Evolutionary conservation across 352 stramenopile species (phyloP).

Genomic region (Blastocystis sp.): DNA sequence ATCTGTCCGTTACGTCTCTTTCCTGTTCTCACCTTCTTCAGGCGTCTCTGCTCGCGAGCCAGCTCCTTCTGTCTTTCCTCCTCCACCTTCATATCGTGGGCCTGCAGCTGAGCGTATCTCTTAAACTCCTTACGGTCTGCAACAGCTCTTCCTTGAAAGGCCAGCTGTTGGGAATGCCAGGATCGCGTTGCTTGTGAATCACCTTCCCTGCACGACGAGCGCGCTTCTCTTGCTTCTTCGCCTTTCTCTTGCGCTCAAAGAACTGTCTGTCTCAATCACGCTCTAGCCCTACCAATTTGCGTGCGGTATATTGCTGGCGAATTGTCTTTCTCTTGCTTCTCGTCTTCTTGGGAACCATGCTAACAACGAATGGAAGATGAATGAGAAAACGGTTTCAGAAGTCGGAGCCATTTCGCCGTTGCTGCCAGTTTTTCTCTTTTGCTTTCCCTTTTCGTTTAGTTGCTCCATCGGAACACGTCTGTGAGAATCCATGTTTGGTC

Average conservation of each 20-base stretch:
- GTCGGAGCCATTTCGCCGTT: too few species aligned
- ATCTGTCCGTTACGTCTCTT: background rate
- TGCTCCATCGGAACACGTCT: too few species aligned
- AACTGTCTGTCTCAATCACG: background rate
- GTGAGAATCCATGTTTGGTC: background rate
- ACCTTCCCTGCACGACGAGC: conserved; percentile 23
- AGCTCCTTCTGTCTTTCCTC: background rate
- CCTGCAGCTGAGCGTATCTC: background rate
- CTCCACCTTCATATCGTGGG: conserved; percentile 23
- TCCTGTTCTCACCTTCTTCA: background rate
- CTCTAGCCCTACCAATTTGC: conserved; percentile 27
- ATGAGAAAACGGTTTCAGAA: conserved; percentile 5
- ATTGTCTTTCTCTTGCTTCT: conserved; percentile 58
- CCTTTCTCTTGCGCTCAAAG: conserved; percentile 49
- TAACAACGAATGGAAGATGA: conserved; percentile 30
- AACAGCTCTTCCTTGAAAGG: conserved; percentile 61
- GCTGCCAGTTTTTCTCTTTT: too few species aligned
- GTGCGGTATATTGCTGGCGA: conserved; percentile 49
- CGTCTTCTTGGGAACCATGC: conserved; percentile 54
- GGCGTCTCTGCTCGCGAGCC: background rate
- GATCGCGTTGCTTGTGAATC: conserved; percentile 25
- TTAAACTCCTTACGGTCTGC: conserved; percentile 37
- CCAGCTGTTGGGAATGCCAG: conserved; percentile 60
- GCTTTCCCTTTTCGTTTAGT: too few species aligned
- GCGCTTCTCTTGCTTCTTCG: conserved; percentile 31